Base-by-base conservation (phyloP, 2,329 filamentous ascomycete species). In the Dothideomycetes sp. region DNA sequence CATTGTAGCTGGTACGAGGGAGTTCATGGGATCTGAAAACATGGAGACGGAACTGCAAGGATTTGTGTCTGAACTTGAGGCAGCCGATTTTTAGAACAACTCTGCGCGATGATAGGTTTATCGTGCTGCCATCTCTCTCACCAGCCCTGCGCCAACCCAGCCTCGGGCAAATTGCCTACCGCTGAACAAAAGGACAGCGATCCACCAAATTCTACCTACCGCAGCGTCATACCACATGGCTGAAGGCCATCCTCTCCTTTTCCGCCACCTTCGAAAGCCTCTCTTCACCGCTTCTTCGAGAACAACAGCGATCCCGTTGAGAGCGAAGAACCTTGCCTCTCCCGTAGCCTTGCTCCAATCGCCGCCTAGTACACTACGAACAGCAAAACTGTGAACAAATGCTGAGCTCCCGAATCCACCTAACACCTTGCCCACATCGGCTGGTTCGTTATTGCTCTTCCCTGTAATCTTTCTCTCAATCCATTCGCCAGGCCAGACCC, bases 401-500 rank as follows among this genome's bases (percentile, higher is more conserved):
- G 61, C 62, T 41, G 56, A 61, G 36, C 56, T 60, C 15, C 62
- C 38, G 36, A 67, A 65, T 1, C 58, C 63, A 5, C 64, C 63
- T 3, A 66, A 41, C 2, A 66, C 60, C 47, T 65, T 66, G 1
- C 63, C 63, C 19, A 65, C 47, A 48, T 66, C 63, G 2, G 63
- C 62, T 4, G 53, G 52, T 43, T 63, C 48, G 14, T 57, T 48
- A 0, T 29, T 5, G 1, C 41, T 19, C 45, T 64, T 66, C 7
- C 61, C 55, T 4, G 52, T 54, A 15, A 66, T 32, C 41, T 53
- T 63, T 9, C 61, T 48, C 47, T 66, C 63, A 0, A 61, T 11
- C 58, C 59, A 65, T 45, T 65, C 61, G 3, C 63, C 62, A 2
- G 63, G 63, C 63, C 63, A 66, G 10, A 66, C 58, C 4, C 63